Base-by-base conservation (phyloP, 2,329 filamentous ascomycete genomes). In the Albophoma yamanashiensis region DNA sequence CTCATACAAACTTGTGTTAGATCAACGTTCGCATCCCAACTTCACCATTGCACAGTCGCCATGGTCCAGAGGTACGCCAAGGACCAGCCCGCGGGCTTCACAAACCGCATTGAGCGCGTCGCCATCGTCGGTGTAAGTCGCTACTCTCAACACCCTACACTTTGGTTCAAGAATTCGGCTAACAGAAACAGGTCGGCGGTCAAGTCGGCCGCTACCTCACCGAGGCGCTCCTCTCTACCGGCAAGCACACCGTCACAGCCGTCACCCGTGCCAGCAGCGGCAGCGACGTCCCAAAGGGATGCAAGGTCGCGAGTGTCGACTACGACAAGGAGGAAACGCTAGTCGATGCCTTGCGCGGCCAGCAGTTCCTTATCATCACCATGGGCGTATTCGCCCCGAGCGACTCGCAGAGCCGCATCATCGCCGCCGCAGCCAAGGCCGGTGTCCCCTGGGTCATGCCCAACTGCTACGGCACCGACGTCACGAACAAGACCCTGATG, bases 351-450 rank as follows among this genome's bases (percentile, higher is more conserved):
- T 76, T 87, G 2, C 66, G 71, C 38, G 82, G 74, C 60, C 81
- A 86, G 62, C 76, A 87, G n/a, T 78, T 78, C 43, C 72, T 87
- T 3, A 73, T 85, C 65, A 82, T 84, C 64, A 79, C 80, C 38
- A 67, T 83, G 59, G 65, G 74, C 9, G 69, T 71, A 2, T 64
- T 61, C 0, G 78, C 78, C 0, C 73, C 78, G 0, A 66, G 60
- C 0, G 78, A 78, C 40, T 72, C 73, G 0, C 76, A 82, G 25
- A 65, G 62, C 59, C 78, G 76, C 59, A 70, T 84, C 14, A 68
- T 81, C 61, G 67, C 71, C 14, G 82, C 81, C 0, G 81, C 82
- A 0, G 77, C 73, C 27, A 76, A 79, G 60, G 79, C 81, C 0
- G 77, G 76, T 0, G 75, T 85, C 2, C 71, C 74, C 0, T 84